Base-by-base conservation (phyloP, 169 alveolate species). In the Plasmodium fragile region DNA sequence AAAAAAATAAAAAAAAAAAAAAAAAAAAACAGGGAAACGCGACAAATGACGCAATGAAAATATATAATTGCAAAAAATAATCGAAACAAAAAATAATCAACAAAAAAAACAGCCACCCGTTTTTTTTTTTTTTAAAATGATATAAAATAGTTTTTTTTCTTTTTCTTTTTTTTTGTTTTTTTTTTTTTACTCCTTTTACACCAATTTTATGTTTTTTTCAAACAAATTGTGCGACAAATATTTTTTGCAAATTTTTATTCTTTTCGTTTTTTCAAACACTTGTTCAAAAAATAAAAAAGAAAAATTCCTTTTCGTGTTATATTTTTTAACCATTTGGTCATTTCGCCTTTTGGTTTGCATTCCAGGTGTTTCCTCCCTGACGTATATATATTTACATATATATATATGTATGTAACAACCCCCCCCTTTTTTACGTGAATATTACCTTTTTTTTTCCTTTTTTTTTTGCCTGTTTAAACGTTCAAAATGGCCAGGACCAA, bases 401-500 rank as follows among this genome's bases (percentile, higher is more conserved):
- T 65, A 25, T 65, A 16, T 22, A 4, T 65, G 8, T 22, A 16
- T 22, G 1, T 65, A 65, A 25, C 11, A 1, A 6, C 8, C 75
- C 34, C 30, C 30, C 75, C 75, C 16, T 16, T 55, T 4, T 18
- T 65, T 65, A 65, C 30, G 36, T 25, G 75, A 1, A 25, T 65
- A 25, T 65, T 77, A 70, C 69, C n/a, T 81, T 81, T 81, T 32
- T 53, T 81, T 49, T n/a, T 59, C 32, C 30, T 41, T 52, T 78
- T 78, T 78, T 4, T 39, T 55, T 87, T 78, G 8, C n/a, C 16
- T 11, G 8, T 8, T 7, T 11, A 18, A 59, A 70, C 32, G 36
- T 77, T 25, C 75, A 90, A 93, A 95, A 98, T 99, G 99, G 99
- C 99, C 81, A 97, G 99, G 92, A 99, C 99, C 4, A 99, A 99